These are phyloP conservation scores for Mycena rebaudengoi DNA, from an alignment of 768 basidiomycete genomes.

Conservation along the genomic window DNA sequence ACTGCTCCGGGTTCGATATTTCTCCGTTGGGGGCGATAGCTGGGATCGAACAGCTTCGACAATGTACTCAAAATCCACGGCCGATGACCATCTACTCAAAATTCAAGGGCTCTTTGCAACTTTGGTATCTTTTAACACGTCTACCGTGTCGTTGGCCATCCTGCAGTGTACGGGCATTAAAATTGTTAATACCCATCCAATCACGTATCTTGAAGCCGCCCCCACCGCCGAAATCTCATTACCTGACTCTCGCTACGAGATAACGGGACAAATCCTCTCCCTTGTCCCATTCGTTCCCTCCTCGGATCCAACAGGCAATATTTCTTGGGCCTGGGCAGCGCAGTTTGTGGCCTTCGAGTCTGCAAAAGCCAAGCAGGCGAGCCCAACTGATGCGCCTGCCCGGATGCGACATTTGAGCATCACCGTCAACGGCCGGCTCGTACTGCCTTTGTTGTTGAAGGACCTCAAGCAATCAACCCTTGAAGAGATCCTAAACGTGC, in stretches of 20 bases:
- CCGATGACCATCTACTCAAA: constrained; percentile 3
- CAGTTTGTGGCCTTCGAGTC: constrained; percentile 12
- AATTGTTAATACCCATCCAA: neutral
- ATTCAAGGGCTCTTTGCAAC: constrained; percentile 5
- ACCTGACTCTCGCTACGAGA: neutral
- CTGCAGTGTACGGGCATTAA: constrained; percentile 8
- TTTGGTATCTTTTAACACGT: neutral
- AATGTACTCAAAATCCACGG: neutral
- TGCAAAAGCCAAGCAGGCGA: neutral
- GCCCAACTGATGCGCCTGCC: neutral
- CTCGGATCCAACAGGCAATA: neutral
- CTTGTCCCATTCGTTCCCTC: neutral
- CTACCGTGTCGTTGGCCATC: constrained; percentile 2
- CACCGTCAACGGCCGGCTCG: constrained; percentile 1
- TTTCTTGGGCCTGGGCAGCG: constrained; percentile 5
- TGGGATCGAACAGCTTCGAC: neutral
- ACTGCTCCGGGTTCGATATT: constrained; percentile 4
- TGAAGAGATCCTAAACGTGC: neutral
- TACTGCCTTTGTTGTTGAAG: neutral
- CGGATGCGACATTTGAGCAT: constrained; percentile 2
- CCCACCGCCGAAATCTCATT: constrained; percentile 5
- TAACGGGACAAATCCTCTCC: constrained; percentile 7
- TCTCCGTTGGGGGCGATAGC: neutral
- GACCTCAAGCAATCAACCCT: neutral
- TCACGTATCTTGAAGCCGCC: neutral